Evolutionary conservation across 768 basidiomycete species (phyloP), one percentile per base, ranked within the genome.

Genomic region (Strobilomyces dryophilus): DNA sequence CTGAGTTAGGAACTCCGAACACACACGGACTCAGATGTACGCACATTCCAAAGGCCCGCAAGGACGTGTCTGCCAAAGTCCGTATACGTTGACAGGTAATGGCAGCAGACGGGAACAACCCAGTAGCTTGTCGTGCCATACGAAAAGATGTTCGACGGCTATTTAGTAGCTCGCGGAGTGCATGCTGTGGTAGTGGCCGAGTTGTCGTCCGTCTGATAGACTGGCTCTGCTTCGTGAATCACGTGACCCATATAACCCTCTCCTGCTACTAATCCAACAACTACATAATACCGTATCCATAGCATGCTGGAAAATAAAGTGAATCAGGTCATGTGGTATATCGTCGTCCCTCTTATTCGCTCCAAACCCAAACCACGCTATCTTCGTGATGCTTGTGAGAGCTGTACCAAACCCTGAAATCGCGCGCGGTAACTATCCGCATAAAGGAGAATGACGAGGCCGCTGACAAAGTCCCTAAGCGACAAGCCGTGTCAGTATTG

Each of bases 1-100:
- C 53, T 55, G 53, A 45, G 53, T 56, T 35, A 48, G 54, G 39
- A 35, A 42, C 43, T 27, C 18, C 42, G 45, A 21, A 41, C 52
- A 40, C 34, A 29, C 12, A 12, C 12, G 20, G 36, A 29, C 21
- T 41, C 20, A 20, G 44, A 40, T 20, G 29, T n/a, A 82, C 89
- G 66, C 71, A 91, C 89, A 92, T 74, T 72, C 89, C 89, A 64
- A 92, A 90, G 46, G 79, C 80, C 49, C 85, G 80, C 67, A 90
- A 84, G 61, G 82, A 81, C 37, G 74, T 69, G 49, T 72, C 69
- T 18, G 77, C 76, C 29, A 71, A 55, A 5, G 67, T 72, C 14
- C 77, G 71, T 47, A 70, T 55, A 34, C 73, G 70, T 55, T 72
- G 72, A 40, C 67, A 65, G 32, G 62, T 47, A 18, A 57, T 50